These are phyloP conservation scores for Boletellus sp. DNA, from an alignment of 1,284 basidiomycete genomes.

Conservation along the genomic window DNA sequence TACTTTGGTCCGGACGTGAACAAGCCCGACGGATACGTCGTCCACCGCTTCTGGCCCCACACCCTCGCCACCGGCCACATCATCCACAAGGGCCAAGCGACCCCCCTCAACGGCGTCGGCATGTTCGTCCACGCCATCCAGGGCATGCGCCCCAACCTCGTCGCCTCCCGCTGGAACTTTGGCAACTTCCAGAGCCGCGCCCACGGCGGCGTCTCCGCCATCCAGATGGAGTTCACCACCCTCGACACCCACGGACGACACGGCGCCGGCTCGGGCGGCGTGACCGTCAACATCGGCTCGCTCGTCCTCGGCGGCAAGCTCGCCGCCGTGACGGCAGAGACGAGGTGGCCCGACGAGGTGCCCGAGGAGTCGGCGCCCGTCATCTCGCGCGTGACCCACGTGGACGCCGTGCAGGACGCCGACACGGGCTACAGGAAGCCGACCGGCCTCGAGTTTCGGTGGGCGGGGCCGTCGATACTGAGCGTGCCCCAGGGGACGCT, in stretches of 20 bases:
- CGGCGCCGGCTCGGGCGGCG: constrained; percentile 75
- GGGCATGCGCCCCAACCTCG: constrained; percentile 94
- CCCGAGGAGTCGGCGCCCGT: constrained; percentile 44
- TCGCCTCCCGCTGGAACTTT: constrained; percentile 97
- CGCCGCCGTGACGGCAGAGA: constrained; percentile 70
- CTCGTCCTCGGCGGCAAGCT: constrained; percentile 78
- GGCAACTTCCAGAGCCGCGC: constrained; percentile 77
- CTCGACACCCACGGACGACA: constrained; percentile 70
- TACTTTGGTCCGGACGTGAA: constrained; percentile 80
- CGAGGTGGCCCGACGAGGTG: constrained; percentile 61
- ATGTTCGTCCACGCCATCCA: constrained; percentile 98
- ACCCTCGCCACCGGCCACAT: constrained; percentile 67
- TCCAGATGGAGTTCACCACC: constrained; percentile 97
- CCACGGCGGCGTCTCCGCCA: constrained; percentile 75
- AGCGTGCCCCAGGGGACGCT: constrained; percentile 52
- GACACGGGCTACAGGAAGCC: constrained; percentile 87
- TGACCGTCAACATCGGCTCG: constrained; percentile 81
- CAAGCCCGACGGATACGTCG: constrained; percentile 83
- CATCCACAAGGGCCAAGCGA: constrained; percentile 68
- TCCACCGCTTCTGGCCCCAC: constrained; percentile 92
- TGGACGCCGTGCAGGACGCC: constrained; percentile 56
- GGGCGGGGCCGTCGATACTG: constrained; percentile 69
- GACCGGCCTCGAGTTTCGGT: constrained; percentile 67
- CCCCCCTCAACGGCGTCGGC: constrained; percentile 71
- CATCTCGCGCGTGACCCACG: constrained; percentile 69